phyloP scores from a whole-genome alignment of 139 green algal genomes.

The Coelastrella sp. region DNA sequence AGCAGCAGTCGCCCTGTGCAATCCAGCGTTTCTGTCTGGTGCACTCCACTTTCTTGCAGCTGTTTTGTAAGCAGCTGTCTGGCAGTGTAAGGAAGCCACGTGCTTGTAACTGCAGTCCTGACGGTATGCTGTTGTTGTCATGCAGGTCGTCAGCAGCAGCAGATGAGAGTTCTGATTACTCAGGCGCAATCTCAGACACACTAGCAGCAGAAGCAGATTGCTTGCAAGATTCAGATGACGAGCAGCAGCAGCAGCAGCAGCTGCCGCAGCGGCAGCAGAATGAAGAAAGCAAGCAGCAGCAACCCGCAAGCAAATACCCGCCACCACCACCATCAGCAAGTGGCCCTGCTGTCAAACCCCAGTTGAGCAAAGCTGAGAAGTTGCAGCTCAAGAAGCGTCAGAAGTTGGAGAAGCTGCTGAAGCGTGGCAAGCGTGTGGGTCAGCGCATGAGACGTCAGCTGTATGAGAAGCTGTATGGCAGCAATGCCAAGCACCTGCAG shows the following conservation, averaged over 20 bases:
- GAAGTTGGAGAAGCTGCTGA: constrained; percentile 41
- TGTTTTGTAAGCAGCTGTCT: no score
- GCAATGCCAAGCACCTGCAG: constrained; percentile 49
- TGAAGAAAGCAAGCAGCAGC: constrained; percentile 13
- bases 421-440: constrained; percentile 59
- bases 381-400: constrained; percentile 9
- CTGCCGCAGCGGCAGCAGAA: not conserved
- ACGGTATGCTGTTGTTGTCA: constrained; percentile 18
- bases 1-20: no score
- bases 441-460: constrained; percentile 65
- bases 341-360: no score
- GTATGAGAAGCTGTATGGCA: constrained; percentile 59
- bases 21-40: no score
- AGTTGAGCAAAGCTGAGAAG: constrained; percentile 27
- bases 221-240: not conserved
- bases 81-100: no score
- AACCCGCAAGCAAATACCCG: not conserved
- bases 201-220: no score
- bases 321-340: not conserved
- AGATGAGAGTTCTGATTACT: not conserved
- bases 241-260: constrained; percentile 6
- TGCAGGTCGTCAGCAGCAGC: constrained; percentile 10
- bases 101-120: no score
- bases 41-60: no score
- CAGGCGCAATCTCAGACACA: not conserved